Conservation (phyloP, 768 basidiomycete genomes). For the Lactarius pseudohatsudake region DNA sequence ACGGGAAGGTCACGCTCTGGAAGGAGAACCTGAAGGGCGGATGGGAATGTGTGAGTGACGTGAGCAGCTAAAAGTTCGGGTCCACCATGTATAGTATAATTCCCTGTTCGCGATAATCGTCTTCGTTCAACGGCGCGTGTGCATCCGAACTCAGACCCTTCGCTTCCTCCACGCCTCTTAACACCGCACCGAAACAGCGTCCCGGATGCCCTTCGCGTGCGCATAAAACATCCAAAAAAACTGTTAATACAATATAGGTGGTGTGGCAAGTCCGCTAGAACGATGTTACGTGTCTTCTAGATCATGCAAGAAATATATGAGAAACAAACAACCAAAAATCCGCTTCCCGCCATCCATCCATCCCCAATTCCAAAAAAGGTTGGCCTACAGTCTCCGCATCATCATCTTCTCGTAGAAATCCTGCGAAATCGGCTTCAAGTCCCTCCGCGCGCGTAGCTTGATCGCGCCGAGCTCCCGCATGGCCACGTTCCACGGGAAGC, state of each 20-base stretch:
- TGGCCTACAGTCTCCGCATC: constrained; percentile 24
- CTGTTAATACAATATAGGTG: background rate
- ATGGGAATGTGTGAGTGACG: constrained; percentile 97
- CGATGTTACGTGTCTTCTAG: background rate
- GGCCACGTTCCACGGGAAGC: constrained; percentile 57
- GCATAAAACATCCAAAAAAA: background rate
- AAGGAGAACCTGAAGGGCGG: constrained; percentile 94
- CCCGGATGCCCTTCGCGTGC: background rate
- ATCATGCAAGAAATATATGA: constrained; percentile 1
- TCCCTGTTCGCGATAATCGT: constrained; percentile 10
- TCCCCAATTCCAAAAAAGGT: background rate
- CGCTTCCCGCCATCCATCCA: background rate
- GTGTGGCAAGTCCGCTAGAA: background rate
- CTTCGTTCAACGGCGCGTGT: background rate
- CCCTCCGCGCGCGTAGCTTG: constrained; percentile 47
- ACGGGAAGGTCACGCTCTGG: constrained; percentile 97
- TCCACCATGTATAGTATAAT: constrained; percentile 18
- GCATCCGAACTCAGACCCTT: no score
- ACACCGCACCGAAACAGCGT: no score
- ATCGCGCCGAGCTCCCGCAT: constrained; percentile 53
- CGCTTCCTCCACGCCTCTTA: background rate
- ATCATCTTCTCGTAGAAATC: constrained; percentile 46
- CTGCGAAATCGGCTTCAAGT: constrained; percentile 41
- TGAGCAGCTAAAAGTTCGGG: constrained; percentile 62
- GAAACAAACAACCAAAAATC: background rate